phyloP scores from a whole-genome alignment of 2,329 filamentous ascomycete genomes.

The Emergomyces pasteurianus region DNA sequence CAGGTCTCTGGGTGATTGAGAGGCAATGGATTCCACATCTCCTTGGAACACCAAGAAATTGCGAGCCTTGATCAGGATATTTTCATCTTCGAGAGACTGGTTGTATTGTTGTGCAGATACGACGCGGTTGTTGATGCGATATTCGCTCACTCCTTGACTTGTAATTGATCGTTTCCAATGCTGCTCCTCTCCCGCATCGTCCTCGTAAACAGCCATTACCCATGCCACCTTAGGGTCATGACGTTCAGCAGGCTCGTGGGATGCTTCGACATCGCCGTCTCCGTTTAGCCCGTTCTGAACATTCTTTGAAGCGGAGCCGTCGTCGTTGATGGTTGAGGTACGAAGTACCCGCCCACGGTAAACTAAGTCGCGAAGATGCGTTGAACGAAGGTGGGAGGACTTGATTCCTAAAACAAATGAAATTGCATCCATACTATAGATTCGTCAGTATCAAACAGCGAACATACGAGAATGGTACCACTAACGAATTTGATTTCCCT shows the following conservation, averaged over 20 bases:
- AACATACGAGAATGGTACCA: constrained; percentile 10
- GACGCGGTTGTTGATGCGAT: constrained; percentile 85
- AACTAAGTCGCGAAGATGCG: constrained; percentile 85
- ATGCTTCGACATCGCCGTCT: constrained; percentile 47
- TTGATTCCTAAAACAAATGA: constrained; percentile 98
- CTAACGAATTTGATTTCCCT: constrained; percentile 93
- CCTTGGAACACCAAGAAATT: constrained; percentile 99
- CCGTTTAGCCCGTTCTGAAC: constrained; percentile 53
- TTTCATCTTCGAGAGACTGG: constrained; percentile 78
- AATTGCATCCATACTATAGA: constrained; percentile 84
- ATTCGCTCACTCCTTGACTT: constrained; percentile 77
- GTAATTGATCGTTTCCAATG: constrained; percentile 95
- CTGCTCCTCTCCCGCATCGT: constrained; percentile 89
- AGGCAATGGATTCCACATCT: constrained; percentile 92
- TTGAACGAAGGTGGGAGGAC: constrained; percentile 91
- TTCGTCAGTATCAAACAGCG: constrained; percentile 2
- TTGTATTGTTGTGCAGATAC: constrained; percentile 92
- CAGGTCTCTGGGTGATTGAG: constrained; percentile 85
- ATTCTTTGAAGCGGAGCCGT: constrained; percentile 56
- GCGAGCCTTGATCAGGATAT: constrained; percentile 93
- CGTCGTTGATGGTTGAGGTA: constrained; percentile 83
- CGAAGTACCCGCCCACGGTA: constrained; percentile 91
- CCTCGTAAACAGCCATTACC: constrained; percentile 99
- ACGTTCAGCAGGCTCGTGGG: constrained; percentile 48
- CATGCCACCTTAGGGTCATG: constrained; percentile 87